Base-by-base conservation (phyloP, 352 stramenopile genomes). In the Phytophthora tubulina region DNA sequence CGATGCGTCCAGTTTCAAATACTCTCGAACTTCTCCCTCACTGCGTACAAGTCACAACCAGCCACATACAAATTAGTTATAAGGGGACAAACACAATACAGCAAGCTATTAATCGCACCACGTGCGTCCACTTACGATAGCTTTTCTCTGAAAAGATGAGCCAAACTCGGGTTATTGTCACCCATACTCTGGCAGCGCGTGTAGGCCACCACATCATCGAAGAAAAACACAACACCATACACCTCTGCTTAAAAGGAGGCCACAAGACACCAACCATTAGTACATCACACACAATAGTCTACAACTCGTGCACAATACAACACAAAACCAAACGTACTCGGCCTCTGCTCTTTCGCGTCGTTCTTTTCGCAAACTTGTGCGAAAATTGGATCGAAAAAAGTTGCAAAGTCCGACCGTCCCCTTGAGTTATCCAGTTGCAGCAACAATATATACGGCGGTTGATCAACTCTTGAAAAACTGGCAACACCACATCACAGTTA, bases 211-310 rank as follows among this genome's bases (percentile, higher is more conserved):
- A 80, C 67, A 33, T 91, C 68, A 27, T 94, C 81, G 38, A 94
- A 94, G 60, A 82, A 91, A 61, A 92, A 80, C 7, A 90, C 75
- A 11, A 81, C 60, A 4, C 83, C 86, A 60, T 85, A 94, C 33
- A 92, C 30, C 53, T 87, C 84, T 94, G 49, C 41, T 57, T 21
- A 17, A 55, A n/a, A 59, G 49, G 21, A 66, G 10, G 63, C 4
- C 15, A 32, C 21, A 42, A 33, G 30, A 53, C 27, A 15, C 3
- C 7, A 17, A n/a, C 27, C 30, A 6, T 60, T 53, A 69, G 50
- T 7, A 54, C 36, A 50, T 27, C 21, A 15, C 17, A 30, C 35
- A 46, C 8, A 50, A 13, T 21, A 32, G 1, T 15, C 33, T 60
- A 35, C 14, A 48, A 15, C 35, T 27, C 30, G 33, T 46, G 4